These are phyloP conservation scores for Lasiodiplodia sp. DNA, from an alignment of 2,329 filamentous ascomycete genomes.

Conservation along the genomic window DNA sequence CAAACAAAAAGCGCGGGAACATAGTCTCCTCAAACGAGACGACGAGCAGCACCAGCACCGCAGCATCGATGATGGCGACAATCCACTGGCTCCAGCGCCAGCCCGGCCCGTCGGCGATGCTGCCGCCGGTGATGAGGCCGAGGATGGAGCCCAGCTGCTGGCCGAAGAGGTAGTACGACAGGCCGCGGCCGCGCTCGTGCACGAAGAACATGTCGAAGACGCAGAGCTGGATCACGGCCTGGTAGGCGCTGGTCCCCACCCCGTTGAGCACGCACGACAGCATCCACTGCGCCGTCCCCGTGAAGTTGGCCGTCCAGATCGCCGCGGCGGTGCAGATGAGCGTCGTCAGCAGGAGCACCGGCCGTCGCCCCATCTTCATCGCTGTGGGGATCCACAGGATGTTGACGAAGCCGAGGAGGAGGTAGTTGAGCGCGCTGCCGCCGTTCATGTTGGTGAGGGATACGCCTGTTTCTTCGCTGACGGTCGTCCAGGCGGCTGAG, in stretches of 20 bases:
- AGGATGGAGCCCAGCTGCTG: constrained; percentile 50
- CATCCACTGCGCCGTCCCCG: constrained; percentile 43
- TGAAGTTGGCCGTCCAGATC: constrained; percentile 43
- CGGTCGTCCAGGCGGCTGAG: constrained; percentile 49
- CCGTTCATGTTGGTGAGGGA: constrained; percentile 51
- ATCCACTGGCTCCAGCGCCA: constrained; percentile 47
- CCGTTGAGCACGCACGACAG: constrained; percentile 42
- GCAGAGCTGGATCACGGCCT: constrained; percentile 50
- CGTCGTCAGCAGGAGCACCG: constrained; percentile 47
- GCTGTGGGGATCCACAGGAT: constrained; percentile 51
- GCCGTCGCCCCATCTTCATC: constrained; percentile 49
- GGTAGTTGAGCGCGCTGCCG: constrained; percentile 51
- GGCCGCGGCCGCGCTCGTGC: constrained; percentile 47
- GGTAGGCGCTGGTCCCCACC: constrained; percentile 47
- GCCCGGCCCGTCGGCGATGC: constrained; percentile 44
- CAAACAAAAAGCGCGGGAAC: constrained; percentile 45
- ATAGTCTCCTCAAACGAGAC: constrained; percentile 48
- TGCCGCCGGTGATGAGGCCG: constrained; percentile 47
- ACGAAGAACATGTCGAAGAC: constrained; percentile 52
- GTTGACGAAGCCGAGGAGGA: constrained; percentile 51
- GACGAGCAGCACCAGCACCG: constrained; percentile 32
- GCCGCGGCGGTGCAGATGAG: constrained; percentile 41
- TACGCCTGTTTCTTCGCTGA: constrained; percentile 49
- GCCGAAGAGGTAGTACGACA: constrained; percentile 50
- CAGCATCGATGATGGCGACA: constrained; percentile 40